Conservation (phyloP, 169 alveolate genomes). For the Cryptosporidium canis region DNA sequence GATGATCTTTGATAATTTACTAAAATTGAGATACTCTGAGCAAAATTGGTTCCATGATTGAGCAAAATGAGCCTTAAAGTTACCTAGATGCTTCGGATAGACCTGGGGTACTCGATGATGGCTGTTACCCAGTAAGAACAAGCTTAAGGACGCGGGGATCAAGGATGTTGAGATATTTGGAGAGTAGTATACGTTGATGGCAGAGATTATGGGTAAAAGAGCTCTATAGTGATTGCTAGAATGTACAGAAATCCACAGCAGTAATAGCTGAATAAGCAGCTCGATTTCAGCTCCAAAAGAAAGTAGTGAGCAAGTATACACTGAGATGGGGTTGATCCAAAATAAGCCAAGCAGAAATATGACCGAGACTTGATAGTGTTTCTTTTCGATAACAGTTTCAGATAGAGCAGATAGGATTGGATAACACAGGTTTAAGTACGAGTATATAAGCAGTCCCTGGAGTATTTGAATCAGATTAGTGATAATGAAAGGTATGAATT, state of each 20-base stretch:
- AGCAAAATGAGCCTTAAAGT: background rate
- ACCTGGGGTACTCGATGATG: background rate
- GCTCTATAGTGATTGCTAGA: background rate
- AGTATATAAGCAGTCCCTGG: slow-evolving; percentile 18
- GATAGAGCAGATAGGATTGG: background rate
- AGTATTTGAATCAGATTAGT: background rate
- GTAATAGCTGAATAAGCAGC: background rate
- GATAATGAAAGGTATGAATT: background rate
- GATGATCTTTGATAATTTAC: background rate
- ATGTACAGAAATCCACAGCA: slow-evolving; percentile 9
- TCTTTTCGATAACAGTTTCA: background rate
- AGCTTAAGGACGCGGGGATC: background rate
- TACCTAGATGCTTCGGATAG: background rate
- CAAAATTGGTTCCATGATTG: background rate
- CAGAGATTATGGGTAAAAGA: background rate
- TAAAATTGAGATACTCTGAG: background rate
- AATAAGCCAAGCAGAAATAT: background rate
- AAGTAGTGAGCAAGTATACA: slow-evolving; percentile 9
- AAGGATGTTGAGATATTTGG: slow-evolving; percentile 4
- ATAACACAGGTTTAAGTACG: background rate
- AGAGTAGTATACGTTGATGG: background rate
- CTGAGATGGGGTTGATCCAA: slow-evolving; percentile 41
- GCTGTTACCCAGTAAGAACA: background rate
- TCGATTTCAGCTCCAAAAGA: slow-evolving; percentile 28
- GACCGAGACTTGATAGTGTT: background rate